These are phyloP conservation scores for Mycena citricolor DNA, from an alignment of 1,284 basidiomycete genomes.

Conservation along the genomic window DNA sequence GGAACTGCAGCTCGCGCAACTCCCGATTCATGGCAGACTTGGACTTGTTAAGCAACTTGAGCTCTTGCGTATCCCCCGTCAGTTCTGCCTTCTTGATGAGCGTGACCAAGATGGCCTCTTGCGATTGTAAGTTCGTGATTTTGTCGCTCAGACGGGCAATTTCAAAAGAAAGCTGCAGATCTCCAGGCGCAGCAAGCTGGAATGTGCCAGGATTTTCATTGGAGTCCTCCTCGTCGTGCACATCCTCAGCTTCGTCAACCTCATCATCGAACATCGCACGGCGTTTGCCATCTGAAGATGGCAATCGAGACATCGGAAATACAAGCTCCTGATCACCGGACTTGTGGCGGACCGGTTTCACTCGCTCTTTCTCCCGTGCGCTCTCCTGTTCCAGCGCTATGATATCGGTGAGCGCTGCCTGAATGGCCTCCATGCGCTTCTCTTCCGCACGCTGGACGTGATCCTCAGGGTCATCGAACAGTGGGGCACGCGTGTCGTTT, in stretches of 20 bases:
- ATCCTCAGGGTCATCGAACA: conserved; percentile 79
- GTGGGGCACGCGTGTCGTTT: conserved; percentile 62
- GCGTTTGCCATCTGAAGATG: conserved; percentile 23
- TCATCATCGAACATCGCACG: conserved; percentile 43
- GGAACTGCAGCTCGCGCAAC: conserved; percentile 81
- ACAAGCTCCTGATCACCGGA: conserved; percentile 21
- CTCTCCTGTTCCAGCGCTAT: conserved; percentile 75
- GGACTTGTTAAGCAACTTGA: conserved; percentile 79
- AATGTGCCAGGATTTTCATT: conserved; percentile 52
- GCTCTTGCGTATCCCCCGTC: conserved; percentile 85
- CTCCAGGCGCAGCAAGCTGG: conserved; percentile 79
- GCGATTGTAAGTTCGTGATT: conserved; percentile 74
- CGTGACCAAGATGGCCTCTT: conserved; percentile 81
- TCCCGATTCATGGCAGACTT: conserved; percentile 82
- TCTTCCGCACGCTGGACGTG: conserved; percentile 64
- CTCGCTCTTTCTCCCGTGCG: conserved; percentile 32
- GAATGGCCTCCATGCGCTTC: conserved; percentile 89
- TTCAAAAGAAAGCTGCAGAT: conserved; percentile 82
- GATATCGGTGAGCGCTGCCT: conserved; percentile 91
- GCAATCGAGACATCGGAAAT: too few relatives aligned
- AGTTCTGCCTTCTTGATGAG: conserved; percentile 93
- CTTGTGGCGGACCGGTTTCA: too few relatives aligned
- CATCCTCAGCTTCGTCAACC: conserved; percentile 39
- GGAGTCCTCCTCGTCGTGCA: conserved; percentile 41
- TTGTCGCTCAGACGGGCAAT: conserved; percentile 76